phyloP scores from a whole-genome alignment of 352 stramenopile species.

The Phytophthora palmivora region DNA sequence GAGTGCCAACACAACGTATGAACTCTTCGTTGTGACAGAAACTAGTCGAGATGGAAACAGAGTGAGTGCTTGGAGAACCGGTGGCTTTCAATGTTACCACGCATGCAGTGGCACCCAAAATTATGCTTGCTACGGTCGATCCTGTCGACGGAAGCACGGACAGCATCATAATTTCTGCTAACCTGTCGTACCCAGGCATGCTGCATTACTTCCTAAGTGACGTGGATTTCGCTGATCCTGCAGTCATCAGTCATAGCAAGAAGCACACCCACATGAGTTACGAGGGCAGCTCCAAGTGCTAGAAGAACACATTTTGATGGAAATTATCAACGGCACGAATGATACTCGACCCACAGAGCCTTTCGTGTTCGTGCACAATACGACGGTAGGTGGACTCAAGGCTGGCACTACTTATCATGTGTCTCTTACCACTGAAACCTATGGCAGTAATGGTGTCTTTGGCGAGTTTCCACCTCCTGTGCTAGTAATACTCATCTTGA shows the following conservation, averaged over 20 bases:
- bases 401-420: conserved; percentile 72
- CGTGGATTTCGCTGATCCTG: conserved; percentile 78
- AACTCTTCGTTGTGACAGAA: conserved; percentile 58
- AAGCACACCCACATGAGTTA: conserved; percentile 46
- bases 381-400: conserved; percentile 52
- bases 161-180: conserved; percentile 61
- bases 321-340: conserved; percentile 80
- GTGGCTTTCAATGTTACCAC: conserved; percentile 47
- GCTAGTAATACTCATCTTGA: conserved; percentile 67
- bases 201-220: conserved; percentile 83
- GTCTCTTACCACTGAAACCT: conserved; percentile 80
- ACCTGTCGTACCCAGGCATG: conserved; percentile 68
- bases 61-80: conserved; percentile 59
- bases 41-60: conserved; percentile 40
- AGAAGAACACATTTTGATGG: conserved; percentile 55
- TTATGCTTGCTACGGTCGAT: conserved; percentile 63
- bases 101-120: conserved; percentile 61
- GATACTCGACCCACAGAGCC: conserved; percentile 68
- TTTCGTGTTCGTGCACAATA: conserved; percentile 63
- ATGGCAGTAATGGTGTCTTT: conserved; percentile 67
- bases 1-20: conserved; percentile 63
- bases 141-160: conserved; percentile 53
- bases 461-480: conserved; percentile 77
- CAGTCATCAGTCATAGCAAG: conserved; percentile 43
- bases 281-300: conserved; percentile 56